phyloP scores from a whole-genome alignment of 768 basidiomycete species.

The Cyathus striatus region DNA sequence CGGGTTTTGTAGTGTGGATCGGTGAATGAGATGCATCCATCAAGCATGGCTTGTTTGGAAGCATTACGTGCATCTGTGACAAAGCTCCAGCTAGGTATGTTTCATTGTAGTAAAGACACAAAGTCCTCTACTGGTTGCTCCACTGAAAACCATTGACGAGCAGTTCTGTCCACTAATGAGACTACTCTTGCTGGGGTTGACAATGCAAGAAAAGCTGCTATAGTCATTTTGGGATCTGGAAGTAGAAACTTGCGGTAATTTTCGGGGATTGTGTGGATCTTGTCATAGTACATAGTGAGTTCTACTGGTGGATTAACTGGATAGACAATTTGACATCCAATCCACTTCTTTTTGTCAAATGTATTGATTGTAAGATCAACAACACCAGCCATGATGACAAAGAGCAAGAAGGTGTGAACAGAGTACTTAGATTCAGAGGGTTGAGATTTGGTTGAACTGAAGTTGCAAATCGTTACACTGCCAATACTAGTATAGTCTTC shows the following conservation, averaged over 20 bases:
- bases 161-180: neutral
- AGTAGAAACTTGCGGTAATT: neutral
- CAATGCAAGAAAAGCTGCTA: neutral
- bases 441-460: no score
- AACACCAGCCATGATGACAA: no score
- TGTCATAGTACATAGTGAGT: neutral
- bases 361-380: no score
- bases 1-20: neutral
- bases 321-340: no score
- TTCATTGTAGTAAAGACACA: neutral
- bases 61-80: neutral
- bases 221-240: neutral
- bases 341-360: no score
- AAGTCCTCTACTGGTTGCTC: neutral
- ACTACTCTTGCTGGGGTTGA: neutral
- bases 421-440: no score
- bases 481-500: no score
- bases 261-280: neutral
- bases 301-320: neutral
- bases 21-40: neutral
- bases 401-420: no score
- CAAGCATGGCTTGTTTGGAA: neutral
- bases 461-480: no score
- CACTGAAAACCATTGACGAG: neutral
- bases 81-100: neutral